Percentiles rank a stretch among this genome's conserved stretches.
Conservation (phyloP, 2,329 filamentous ascomycete genomes). For the Penicillium sumatraense region DNA sequence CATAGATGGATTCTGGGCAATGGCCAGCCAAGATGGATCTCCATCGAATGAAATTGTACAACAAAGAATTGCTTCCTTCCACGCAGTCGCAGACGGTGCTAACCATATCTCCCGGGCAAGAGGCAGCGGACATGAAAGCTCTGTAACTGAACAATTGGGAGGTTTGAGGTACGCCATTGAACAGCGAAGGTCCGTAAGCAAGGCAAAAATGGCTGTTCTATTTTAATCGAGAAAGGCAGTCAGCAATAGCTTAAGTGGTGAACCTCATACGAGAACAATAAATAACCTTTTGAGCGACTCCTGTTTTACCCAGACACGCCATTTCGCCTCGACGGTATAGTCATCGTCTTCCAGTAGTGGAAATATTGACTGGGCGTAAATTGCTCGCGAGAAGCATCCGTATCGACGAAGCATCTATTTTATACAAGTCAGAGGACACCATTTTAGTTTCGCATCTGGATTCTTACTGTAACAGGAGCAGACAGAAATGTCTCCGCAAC, state of each 20-base stretch:
- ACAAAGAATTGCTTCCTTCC: not conserved
- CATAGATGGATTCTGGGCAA: not conserved
- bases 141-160: not conserved
- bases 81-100: not conserved
- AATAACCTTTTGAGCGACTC: not conserved
- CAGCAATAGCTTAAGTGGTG: too few species aligned
- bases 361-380: not conserved
- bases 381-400: not conserved
- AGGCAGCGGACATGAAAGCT: conserved; percentile 1
- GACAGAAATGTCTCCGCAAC: conserved; percentile 2
- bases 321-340: not conserved
- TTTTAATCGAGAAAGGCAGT: not conserved
- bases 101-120: not conserved
- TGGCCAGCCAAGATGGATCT: not conserved
- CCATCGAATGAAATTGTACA: not conserved
- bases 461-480: not conserved
- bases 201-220: conserved; percentile 1
- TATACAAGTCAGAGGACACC: too few species aligned
- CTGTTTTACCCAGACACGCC: not conserved
- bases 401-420: not conserved
- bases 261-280: too few species aligned
- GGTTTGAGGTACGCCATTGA: conserved; percentile 3
- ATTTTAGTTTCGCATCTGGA: not conserved
- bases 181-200: not conserved
- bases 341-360: not conserved